Percentiles rank a stretch among this genome's conserved stretches.
Conservation (phyloP, 805 yeast genomes). For the Kazachstania bromeliacearum region DNA sequence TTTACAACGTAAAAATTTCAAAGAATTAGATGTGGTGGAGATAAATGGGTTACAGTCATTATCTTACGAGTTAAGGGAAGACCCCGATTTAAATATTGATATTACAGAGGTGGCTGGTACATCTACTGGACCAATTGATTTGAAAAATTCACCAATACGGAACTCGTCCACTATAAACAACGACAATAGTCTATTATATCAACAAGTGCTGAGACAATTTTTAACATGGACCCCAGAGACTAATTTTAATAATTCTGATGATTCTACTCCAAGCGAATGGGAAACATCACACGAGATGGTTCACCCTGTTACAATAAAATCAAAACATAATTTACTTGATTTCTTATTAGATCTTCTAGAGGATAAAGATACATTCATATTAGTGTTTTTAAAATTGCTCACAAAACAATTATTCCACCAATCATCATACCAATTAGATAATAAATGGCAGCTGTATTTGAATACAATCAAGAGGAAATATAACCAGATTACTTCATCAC, state of each 20-base stretch:
- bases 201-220: slow-evolving; percentile 15
- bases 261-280: too few species aligned
- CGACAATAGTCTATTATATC: slow-evolving; percentile 6
- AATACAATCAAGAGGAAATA: not conserved
- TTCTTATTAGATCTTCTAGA: slow-evolving; percentile 20
- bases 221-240: slow-evolving; percentile 25
- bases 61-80: slow-evolving; percentile 36
- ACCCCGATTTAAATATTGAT: not conserved
- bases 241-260: not conserved
- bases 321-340: slow-evolving; percentile 16
- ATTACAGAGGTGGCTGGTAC: too few species aligned
- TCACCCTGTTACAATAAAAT: not conserved
- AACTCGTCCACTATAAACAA: not conserved
- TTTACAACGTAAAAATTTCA: slow-evolving; percentile 14
- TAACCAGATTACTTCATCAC: too few species aligned
- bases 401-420: slow-evolving; percentile 16
- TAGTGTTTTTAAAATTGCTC: slow-evolving; percentile 17
- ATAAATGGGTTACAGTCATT: slow-evolving; percentile 4
- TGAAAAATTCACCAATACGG: not conserved
- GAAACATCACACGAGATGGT: too few species aligned
- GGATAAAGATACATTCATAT: slow-evolving; percentile 18
- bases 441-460: slow-evolving; percentile 16
- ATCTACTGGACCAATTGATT: too few species aligned
- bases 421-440: slow-evolving; percentile 16
- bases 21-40: slow-evolving; percentile 5